Evolutionary conservation across 441 rosid genomes (phyloP).

Genomic region (Adansonia madagascariensis): DNA sequence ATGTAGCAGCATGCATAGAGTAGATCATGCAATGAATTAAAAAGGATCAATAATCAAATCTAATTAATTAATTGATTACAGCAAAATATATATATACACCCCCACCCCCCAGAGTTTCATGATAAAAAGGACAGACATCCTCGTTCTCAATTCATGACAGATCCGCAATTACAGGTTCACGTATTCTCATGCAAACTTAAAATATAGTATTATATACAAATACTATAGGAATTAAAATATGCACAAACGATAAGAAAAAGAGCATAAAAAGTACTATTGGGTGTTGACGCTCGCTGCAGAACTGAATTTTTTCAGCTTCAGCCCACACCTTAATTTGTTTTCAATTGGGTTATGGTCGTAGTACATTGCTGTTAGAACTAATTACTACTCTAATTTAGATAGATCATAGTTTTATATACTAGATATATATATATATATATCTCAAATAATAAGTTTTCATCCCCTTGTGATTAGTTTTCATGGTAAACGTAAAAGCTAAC

Average conservation of each 20-base stretch:
- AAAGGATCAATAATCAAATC: neutral
- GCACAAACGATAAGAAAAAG: constrained; percentile 26
- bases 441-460: no score
- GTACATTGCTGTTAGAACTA: neutral
- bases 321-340: neutral
- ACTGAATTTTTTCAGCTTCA: constrained; percentile 39
- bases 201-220: neutral
- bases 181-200: constrained; percentile 43
- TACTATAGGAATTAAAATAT: neutral
- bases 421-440: no score
- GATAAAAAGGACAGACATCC: constrained; percentile 61
- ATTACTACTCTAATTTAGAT: no score
- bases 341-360: neutral
- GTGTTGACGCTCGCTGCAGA: constrained; percentile 51
- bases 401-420: no score
- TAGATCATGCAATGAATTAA: neutral
- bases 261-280: constrained; percentile 32
- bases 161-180: constrained; percentile 70
- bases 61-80: no score
- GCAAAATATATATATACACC: no score
- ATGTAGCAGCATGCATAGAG: neutral
- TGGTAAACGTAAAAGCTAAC: neutral
- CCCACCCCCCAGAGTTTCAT: neutral
- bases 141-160: constrained; percentile 46
- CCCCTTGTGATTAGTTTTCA: no score